Evolutionary conservation across 306 rosid genomes (phyloP).

Genomic region (Hippophae gyantsensis): DNA sequence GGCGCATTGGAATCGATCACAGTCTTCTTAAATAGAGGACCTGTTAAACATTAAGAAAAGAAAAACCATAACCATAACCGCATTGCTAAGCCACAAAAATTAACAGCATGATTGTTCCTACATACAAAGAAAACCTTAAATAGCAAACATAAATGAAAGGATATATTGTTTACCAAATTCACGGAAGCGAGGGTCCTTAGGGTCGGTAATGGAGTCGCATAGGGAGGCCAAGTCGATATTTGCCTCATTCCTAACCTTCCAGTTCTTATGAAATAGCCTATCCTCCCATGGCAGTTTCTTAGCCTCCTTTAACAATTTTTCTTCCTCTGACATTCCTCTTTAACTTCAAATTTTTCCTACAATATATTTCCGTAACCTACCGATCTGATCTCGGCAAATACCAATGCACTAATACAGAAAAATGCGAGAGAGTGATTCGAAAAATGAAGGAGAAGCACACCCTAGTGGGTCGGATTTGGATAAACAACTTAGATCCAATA

Average conservation of each 20-base stretch:
- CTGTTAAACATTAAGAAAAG: conserved; percentile 25
- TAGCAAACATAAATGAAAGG: neutral
- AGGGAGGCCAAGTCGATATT: conserved; percentile 78
- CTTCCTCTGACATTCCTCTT: conserved; percentile 75
- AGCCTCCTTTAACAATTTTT: conserved; percentile 87
- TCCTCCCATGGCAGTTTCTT: conserved; percentile 99
- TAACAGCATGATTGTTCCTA: conserved; percentile 25
- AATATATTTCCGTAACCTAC: neutral
- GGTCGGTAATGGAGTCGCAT: conserved; percentile 93
- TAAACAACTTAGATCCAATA: conserved; percentile 14
- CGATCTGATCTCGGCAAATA: conserved; percentile 23
- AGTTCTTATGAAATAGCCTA: conserved; percentile 88
- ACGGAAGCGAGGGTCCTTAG: conserved; percentile 89
- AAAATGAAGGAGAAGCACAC: neutral
- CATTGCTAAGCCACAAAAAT: conserved; percentile 17
- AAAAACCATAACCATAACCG: conserved; percentile 18
- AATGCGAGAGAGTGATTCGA: neutral
- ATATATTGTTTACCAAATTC: conserved; percentile 52
- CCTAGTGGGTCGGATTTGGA: conserved; percentile 12
- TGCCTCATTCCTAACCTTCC: conserved; percentile 97
- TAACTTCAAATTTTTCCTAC: conserved; percentile 12
- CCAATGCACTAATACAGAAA: neutral
- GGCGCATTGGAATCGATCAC: conserved; percentile 95
- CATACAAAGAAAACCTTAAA: conserved; percentile 28
- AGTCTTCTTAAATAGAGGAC: conserved; percentile 70